Evolutionary conservation across 2,329 filamentous ascomycete genomes (phyloP), one percentile per base, ranked within the genome.

Genomic region (Thermochaetoides dissita): DNA sequence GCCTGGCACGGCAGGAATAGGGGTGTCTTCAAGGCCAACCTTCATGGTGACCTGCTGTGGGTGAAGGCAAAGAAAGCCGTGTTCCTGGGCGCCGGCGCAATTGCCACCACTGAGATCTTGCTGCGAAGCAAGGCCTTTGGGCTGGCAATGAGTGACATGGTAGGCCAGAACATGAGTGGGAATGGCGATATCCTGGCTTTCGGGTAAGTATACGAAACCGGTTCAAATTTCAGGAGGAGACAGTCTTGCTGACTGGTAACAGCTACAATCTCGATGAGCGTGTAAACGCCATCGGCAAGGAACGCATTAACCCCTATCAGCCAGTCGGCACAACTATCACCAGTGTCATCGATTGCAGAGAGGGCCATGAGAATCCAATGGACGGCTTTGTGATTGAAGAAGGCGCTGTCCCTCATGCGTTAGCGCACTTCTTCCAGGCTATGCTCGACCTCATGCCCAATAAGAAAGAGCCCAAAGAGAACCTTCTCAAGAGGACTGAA

Each of bases 131-230:
- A 67, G 53, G 63, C 70, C 40, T 64, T 74, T 54, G 77, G 78
- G 0, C 56, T 83, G 8, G 51, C 59, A 0, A 68, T 77, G 62
- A 81, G 76, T 49, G 61, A 70, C 10, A 62, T 64, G 37, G 62
- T 81, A 7, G 76, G 76, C 6, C 64, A 66, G 43, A 68, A 69
- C 43, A 79, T 79, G 68, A 76, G 73, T 50, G 77, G 77, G 2
- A 82, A 82, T 50, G 77, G 78, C 3, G 77, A 81, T 48, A 75
- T 81, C 51, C 55, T 81, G 10, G 71, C 69, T 2, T 81, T 81
- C 55, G 76, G 72, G 63, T 71, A 56, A 55, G 62, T 52, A 31
- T 3, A 44, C 11, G 17, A 24, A 24, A 24, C 17, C 17, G 3
- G 5, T 24, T 24, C 3, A 3, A 24, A 28, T 17, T 10, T 10